A percentile compares a stretch with the other conserved stretches of the same genome.
phyloP scores from a whole-genome alignment of 768 basidiomycete genomes.

The Psilocybe subaeruginosa region DNA sequence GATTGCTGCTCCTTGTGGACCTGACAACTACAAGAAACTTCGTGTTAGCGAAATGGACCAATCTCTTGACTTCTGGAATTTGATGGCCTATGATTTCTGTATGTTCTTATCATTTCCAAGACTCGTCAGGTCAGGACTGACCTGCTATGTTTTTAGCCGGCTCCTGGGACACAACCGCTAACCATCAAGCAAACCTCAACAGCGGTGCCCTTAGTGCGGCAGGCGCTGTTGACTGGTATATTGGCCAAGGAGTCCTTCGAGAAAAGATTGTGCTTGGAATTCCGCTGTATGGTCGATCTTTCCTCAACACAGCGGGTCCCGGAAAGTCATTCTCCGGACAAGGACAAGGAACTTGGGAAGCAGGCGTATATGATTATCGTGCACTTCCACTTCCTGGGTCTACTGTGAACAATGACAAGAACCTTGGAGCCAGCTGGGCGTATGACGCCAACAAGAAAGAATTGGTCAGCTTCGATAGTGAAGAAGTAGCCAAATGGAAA shows the following conservation, averaged over 20 bases:
- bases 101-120: constrained; percentile 21
- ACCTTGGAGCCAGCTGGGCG: constrained; percentile 77
- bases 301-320: constrained; percentile 83
- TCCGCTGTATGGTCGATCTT: constrained; percentile 93
- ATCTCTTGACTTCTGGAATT: constrained; percentile 93
- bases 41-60: constrained; percentile 83
- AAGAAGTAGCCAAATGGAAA: constrained; percentile 70
- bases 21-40: constrained; percentile 81
- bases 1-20: constrained; percentile 94
- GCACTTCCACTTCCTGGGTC: constrained; percentile 80
- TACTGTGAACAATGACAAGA: constrained; percentile 64
- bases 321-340: constrained; percentile 79
- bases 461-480: constrained; percentile 83
- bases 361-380: constrained; percentile 92
- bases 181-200: constrained; percentile 88
- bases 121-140: not conserved
- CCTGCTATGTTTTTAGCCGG: constrained; percentile 49
- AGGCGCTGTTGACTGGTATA: constrained; percentile 73
- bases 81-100: constrained; percentile 95
- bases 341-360: constrained; percentile 91
- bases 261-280: constrained; percentile 89
- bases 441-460: constrained; percentile 77
- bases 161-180: constrained; percentile 71
- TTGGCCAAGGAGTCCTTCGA: constrained; percentile 66
- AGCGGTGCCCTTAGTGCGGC: constrained; percentile 67